Conservation (phyloP, 2,329 filamentous ascomycete species). For the Penicillium sp. region DNA sequence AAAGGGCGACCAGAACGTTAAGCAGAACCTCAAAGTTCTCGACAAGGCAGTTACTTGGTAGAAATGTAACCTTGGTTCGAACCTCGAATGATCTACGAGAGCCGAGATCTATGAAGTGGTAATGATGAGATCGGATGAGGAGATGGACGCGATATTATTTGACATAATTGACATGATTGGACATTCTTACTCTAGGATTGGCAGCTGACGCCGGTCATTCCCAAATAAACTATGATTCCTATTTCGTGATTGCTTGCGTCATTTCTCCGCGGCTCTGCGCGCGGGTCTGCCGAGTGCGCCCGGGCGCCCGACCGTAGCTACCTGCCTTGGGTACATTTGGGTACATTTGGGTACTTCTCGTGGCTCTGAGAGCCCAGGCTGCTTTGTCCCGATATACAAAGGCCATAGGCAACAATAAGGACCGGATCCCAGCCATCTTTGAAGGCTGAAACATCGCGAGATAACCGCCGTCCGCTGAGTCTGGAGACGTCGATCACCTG, state of each 20-base stretch:
- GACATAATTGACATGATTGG: neutral
- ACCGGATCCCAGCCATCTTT: neutral
- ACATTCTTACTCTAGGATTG: neutral
- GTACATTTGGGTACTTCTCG: neutral
- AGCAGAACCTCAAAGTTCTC: slow-evolving; percentile 15
- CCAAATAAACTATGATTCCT: slow-evolving; percentile 8
- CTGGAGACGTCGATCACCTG: slow-evolving; percentile 5
- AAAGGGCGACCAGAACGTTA: slow-evolving; percentile 17
- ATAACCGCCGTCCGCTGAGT: neutral
- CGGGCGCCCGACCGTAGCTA: neutral
- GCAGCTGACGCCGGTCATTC: neutral
- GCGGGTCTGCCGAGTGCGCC: slow-evolving; percentile 1
- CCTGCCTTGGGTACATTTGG: neutral
- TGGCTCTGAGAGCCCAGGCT: neutral
- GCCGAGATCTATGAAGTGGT: neutral
- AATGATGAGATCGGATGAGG: neutral
- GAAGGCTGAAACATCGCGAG: neutral
- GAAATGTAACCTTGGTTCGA: neutral
- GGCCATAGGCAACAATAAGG: neutral
- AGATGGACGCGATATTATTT: neutral
- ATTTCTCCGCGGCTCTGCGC: slow-evolving; percentile 19
- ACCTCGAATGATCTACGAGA: neutral
- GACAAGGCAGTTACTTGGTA: slow-evolving; percentile 11
- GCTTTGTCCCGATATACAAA: neutral
- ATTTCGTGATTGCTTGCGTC: slow-evolving; percentile 18